These are phyloP conservation scores for Geum urbanum DNA, from an alignment of 306 rosid genomes.

Conservation along the genomic window DNA sequence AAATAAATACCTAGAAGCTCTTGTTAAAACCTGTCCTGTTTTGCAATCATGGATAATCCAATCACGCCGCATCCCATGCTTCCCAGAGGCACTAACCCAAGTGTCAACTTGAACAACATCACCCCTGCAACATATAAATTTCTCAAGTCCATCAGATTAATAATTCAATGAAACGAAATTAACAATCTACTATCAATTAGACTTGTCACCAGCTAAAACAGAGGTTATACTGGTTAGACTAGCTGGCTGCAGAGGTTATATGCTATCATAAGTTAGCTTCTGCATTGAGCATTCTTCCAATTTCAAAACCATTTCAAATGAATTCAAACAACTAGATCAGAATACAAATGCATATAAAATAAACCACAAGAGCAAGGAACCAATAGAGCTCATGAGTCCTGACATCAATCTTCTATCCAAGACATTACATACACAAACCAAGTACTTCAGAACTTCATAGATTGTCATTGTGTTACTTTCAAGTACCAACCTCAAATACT, in stretches of 20 bases:
- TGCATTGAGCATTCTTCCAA: slow-evolving; percentile 1
- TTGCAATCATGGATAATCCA: slow-evolving; percentile 75
- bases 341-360: neutral
- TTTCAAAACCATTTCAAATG: neutral
- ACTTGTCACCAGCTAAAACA: neutral
- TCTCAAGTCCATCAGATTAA: slow-evolving; percentile 1
- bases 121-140: slow-evolving; percentile 59
- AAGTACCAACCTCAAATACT: neutral
- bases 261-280: neutral
- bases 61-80: slow-evolving; percentile 98
- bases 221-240: neutral
- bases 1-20: slow-evolving; percentile 78
- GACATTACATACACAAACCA: neutral
- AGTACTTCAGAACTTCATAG: neutral
- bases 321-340: neutral
- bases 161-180: neutral
- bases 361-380: neutral
- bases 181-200: neutral
- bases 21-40: slow-evolving; percentile 74
- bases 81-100: slow-evolving; percentile 89
- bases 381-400: neutral
- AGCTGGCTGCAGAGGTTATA: neutral
- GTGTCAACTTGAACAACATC: slow-evolving; percentile 95
- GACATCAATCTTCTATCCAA: neutral
- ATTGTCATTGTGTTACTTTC: neutral